Conservation (phyloP, 139 green algal genomes). For the Ulvella scutata region DNA sequence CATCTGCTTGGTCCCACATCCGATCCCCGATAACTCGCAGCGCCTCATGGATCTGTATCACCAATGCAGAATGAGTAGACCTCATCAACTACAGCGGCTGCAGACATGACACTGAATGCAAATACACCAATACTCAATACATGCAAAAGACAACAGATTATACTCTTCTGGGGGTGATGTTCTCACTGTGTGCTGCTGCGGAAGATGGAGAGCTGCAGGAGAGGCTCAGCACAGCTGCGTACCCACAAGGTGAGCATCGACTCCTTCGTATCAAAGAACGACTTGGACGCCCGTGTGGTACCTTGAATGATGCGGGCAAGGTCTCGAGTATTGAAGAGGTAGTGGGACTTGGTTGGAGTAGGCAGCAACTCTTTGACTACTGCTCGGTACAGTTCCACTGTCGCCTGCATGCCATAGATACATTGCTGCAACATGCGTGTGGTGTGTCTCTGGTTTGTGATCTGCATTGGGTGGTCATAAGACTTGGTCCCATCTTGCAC, state of each 20-base stretch:
- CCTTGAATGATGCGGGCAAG: conserved; percentile 63
- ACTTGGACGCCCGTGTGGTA: conserved; percentile 50
- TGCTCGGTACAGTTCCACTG: conserved; percentile 15
- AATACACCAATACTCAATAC: too few species aligned
- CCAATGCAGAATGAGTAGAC: too few species aligned
- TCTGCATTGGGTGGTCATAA: not conserved
- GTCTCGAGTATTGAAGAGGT: conserved; percentile 77
- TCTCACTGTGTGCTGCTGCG: too few species aligned
- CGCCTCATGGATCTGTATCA: conserved; percentile 43
- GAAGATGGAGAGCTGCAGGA: too few species aligned
- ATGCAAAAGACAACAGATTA: too few species aligned
- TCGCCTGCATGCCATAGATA: conserved; percentile 7
- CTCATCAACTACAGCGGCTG: too few species aligned
- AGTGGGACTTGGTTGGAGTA: conserved; percentile 64
- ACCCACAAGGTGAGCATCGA: conserved; percentile 63
- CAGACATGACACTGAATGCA: too few species aligned
- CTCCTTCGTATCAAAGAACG: conserved; percentile 65
- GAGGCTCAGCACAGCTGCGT: not conserved
- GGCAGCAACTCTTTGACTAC: conserved; percentile 55
- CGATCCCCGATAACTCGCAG: conserved; percentile 62
- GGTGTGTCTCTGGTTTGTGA: not conserved
- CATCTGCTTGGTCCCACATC: conserved; percentile 39
- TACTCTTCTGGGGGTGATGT: too few species aligned
- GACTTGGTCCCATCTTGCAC: too few species aligned
- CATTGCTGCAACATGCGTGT: not conserved